Base-by-base conservation (phyloP, 139 green algal species). In the Micractinium sp. region DNA sequence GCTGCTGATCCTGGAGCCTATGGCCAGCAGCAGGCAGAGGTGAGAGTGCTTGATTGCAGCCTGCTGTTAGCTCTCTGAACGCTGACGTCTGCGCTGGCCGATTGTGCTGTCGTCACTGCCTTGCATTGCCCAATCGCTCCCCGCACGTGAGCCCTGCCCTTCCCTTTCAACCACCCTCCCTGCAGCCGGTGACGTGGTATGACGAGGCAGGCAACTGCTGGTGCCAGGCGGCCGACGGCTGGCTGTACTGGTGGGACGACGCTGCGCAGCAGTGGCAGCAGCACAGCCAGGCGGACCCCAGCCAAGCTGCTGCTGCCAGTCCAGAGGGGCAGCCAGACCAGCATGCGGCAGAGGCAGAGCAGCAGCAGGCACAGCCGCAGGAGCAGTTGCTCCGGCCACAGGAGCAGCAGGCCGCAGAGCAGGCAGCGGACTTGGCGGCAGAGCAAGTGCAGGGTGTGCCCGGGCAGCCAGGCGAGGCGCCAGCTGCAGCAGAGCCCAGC, bases 181-280 rank as follows among this genome's bases (percentile, higher is more conserved):
- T 73, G 69, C 84, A 88, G 84, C 69, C 69, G 7, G 18, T 1
- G 16, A 86, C 79, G 5, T 91, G 82, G 81, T 91, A 75, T 15
- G 82, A 67, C 18, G 82, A 83, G 25, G 67, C 38, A 41, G 88
- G 88, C 35, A 81, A 67, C 53, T 91, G 88, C 67, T 91, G 88
- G 74, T 89, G 41, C 47, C 67, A 85, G 12, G 67, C 74, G 27
- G 22, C 80, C 5, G 88, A 91, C 31, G 88, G 88, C 29, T 89
- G 88, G 88, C 78, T 71, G 67, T 91, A 91, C 69, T 89, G 78
- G 41, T 91, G 82, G 82, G 81, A 88, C 14, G 69, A 60, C 15
- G 27, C 0, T n/a, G 18, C 22, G 2, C 88, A 91, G 88, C 41
- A 78, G 38, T 91, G 88, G 88, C 67, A 84, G 67, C 61, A 79